A percentile compares a stretch with the other conserved stretches of the same genome.
These are phyloP conservation scores for Mallotus repandus DNA, from an alignment of 441 rosid genomes.

Conservation along the genomic window DNA sequence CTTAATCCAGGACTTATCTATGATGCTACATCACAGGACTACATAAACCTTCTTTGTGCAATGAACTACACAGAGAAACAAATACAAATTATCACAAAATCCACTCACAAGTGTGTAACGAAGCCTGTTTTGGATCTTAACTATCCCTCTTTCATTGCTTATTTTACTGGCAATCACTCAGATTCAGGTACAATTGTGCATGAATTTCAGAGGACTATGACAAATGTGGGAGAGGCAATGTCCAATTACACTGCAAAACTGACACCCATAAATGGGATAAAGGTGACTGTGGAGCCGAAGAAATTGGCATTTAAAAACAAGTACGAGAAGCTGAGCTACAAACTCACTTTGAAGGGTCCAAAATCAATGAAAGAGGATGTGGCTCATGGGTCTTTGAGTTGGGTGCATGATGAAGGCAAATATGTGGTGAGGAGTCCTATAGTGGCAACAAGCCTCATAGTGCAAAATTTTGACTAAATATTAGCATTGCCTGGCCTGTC, in stretches of 20 bases:
- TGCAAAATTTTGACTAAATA: not conserved
- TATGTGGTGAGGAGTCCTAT: slow-evolving; percentile 18
- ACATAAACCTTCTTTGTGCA: slow-evolving; percentile 54
- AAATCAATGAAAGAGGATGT: not conserved
- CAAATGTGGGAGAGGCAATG: slow-evolving; percentile 39
- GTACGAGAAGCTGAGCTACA: slow-evolving; percentile 20
- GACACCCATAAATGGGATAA: slow-evolving; percentile 21
- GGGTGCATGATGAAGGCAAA: slow-evolving; percentile 12
- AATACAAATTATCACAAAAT: slow-evolving; percentile 55
- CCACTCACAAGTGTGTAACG: slow-evolving; percentile 40
- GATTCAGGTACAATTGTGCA: slow-evolving; percentile 21
- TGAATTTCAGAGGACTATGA: slow-evolving; percentile 19
- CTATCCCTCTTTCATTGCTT: slow-evolving; percentile 66
- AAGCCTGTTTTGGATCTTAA: slow-evolving; percentile 65
- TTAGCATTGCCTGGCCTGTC: not conserved
- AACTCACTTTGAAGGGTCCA: slow-evolving; percentile 5
- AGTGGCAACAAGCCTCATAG: not conserved
- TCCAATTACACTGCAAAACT: slow-evolving; percentile 22
- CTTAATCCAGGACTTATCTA: slow-evolving; percentile 75
- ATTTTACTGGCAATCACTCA: slow-evolving; percentile 30
- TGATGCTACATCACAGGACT: slow-evolving; percentile 54
- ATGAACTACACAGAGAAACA: slow-evolving; percentile 51
- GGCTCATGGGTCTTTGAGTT: slow-evolving; percentile 12
- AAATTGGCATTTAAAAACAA: slow-evolving; percentile 17
- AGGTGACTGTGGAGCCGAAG: slow-evolving; percentile 36